phyloP scores from a whole-genome alignment of 331 rosid species.

The Erythrophleum ivorense region DNA sequence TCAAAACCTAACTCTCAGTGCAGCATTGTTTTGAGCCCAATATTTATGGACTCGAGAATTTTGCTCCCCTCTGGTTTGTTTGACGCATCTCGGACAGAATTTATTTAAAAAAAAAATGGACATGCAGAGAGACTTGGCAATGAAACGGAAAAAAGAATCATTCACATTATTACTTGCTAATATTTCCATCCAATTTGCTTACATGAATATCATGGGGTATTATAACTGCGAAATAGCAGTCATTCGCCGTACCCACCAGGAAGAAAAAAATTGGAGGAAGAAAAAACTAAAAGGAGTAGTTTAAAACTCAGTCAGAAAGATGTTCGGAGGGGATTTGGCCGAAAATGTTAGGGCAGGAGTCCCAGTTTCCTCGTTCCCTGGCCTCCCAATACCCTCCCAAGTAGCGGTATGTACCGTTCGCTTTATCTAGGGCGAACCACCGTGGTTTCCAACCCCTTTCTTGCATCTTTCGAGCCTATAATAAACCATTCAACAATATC shows the following conservation, averaged over 20 bases:
- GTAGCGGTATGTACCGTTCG: slow-evolving; percentile 71
- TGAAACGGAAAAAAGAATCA: slow-evolving; percentile 31
- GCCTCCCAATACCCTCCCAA: slow-evolving; percentile 96
- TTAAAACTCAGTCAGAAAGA: slow-evolving; percentile 59
- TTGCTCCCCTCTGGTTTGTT: background rate
- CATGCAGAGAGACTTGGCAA: background rate
- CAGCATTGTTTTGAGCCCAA: background rate
- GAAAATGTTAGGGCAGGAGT: slow-evolving; percentile 89
- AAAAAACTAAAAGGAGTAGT: slow-evolving; percentile 37
- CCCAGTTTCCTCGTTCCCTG: slow-evolving; percentile 72
- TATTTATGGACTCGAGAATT: background rate
- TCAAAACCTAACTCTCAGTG: background rate
- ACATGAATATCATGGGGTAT: slow-evolving; percentile 56
- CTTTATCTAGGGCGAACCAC: slow-evolving; percentile 86
- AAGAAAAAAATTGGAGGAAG: slow-evolving; percentile 35
- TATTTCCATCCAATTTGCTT: slow-evolving; percentile 52
- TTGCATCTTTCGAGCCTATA: slow-evolving; percentile 96
- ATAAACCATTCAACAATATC: slow-evolving; percentile 41
- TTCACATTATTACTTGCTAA: slow-evolving; percentile 49
- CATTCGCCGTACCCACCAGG: slow-evolving; percentile 41
- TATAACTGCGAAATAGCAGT: slow-evolving; percentile 39
- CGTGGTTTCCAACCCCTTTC: slow-evolving; percentile 95
- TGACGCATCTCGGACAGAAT: slow-evolving; percentile 13
- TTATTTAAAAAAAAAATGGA: slow-evolving; percentile 3
- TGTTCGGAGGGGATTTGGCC: slow-evolving; percentile 78